Percentiles rank a stretch among this genome's conserved stretches.
Conservation (phyloP, 2,329 filamentous ascomycete genomes). For the Botrytis porri region DNA sequence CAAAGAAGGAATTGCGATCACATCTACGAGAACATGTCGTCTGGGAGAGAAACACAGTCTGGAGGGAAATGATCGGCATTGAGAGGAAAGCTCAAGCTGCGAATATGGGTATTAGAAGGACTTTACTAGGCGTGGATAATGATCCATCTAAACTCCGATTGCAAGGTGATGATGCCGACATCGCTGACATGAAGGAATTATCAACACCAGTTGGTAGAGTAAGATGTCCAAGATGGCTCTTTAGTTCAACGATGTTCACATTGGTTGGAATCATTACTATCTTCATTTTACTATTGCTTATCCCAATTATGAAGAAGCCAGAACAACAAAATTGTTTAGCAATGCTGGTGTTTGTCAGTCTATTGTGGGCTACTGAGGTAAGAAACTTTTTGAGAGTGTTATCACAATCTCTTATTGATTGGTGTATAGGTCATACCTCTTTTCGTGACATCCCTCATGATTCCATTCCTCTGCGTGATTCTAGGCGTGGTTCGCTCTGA, state of each 20-base stretch:
- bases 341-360: slow-evolving; percentile 86
- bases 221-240: slow-evolving; percentile 74
- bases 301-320: slow-evolving; percentile 79
- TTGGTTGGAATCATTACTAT: slow-evolving; percentile 67
- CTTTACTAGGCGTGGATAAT: slow-evolving; percentile 72
- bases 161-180: slow-evolving; percentile 78
- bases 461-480: slow-evolving; percentile 89
- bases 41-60: slow-evolving; percentile 98
- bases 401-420: slow-evolving; percentile 23
- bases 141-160: slow-evolving; percentile 66
- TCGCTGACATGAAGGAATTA: slow-evolving; percentile 63
- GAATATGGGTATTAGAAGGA: slow-evolving; percentile 75
- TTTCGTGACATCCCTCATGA: slow-evolving; percentile 90
- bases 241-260: slow-evolving; percentile 77
- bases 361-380: slow-evolving; percentile 95
- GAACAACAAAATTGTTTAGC: slow-evolving; percentile 97
- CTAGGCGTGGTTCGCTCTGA: slow-evolving; percentile 81
- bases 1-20: slow-evolving; percentile 80
- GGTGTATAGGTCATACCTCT: slow-evolving; percentile 77
- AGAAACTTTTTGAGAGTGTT: slow-evolving; percentile 35
- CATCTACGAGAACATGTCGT: slow-evolving; percentile 95
- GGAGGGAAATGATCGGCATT: slow-evolving; percentile 98
- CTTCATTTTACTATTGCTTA: slow-evolving; percentile 69
- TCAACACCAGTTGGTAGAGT: slow-evolving; percentile 77
- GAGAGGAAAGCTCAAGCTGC: slow-evolving; percentile 94